Evolutionary conservation across 2,329 filamentous ascomycete species (phyloP).

Genomic region (Thelonectria discophora): DNA sequence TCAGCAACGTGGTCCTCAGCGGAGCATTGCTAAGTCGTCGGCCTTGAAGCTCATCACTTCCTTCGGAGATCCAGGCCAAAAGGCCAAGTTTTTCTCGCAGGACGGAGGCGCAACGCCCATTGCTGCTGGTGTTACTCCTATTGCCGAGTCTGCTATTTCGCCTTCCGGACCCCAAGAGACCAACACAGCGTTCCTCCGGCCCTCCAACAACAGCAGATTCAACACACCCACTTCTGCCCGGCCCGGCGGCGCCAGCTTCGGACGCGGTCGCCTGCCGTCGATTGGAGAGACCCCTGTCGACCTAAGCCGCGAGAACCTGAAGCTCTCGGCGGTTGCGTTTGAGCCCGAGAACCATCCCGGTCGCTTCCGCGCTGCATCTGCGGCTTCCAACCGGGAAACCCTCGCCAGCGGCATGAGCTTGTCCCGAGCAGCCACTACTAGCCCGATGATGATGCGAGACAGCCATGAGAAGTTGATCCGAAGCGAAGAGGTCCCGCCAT

Average conservation of each 20-base stretch:
- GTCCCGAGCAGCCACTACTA: slow-evolving; percentile 72
- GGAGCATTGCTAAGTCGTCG: slow-evolving; percentile 78
- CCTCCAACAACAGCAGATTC: slow-evolving; percentile 72
- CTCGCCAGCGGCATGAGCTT: slow-evolving; percentile 57
- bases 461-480: slow-evolving; percentile 49
- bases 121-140: slow-evolving; percentile 85
- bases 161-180: slow-evolving; percentile 69
- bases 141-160: slow-evolving; percentile 74
- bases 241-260: slow-evolving; percentile 66
- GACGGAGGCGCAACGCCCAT: slow-evolving; percentile 76
- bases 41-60: slow-evolving; percentile 91
- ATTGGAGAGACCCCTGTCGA: slow-evolving; percentile 69
- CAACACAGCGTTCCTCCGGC: slow-evolving; percentile 73
- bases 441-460: slow-evolving; percentile 70
- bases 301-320: slow-evolving; percentile 44
- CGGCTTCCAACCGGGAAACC: slow-evolving; percentile 55
- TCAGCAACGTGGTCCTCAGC: slow-evolving; percentile 65
- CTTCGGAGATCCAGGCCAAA: slow-evolving; percentile 72
- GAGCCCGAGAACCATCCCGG: slow-evolving; percentile 41
- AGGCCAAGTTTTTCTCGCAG: slow-evolving; percentile 70
- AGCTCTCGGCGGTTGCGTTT: slow-evolving; percentile 33
- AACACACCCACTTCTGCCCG: slow-evolving; percentile 74
- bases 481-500: slow-evolving; percentile 65
- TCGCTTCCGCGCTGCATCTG: slow-evolving; percentile 50
- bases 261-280: slow-evolving; percentile 74